Evolutionary conservation across 306 rosid genomes (phyloP).

Genomic region (Biancaea sappan): DNA sequence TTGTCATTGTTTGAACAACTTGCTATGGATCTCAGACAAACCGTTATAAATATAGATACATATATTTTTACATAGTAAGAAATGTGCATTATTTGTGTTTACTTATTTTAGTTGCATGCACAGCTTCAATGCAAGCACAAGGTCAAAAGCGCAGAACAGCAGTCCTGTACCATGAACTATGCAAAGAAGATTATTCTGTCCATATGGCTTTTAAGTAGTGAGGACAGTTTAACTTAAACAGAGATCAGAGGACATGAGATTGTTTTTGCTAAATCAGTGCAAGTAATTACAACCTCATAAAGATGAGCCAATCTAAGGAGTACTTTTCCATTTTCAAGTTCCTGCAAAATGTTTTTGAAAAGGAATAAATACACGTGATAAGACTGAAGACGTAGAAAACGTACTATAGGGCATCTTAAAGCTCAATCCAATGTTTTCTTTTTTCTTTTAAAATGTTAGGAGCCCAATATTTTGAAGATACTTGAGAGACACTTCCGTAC

Average conservation of each 20-base stretch:
- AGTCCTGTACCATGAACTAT: background rate
- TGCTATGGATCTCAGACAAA: conserved; percentile 15
- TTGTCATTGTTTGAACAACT: background rate
- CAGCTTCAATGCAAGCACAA: conserved; percentile 22
- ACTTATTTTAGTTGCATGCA: background rate
- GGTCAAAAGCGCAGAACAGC: conserved; percentile 8
- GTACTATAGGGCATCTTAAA: conserved; percentile 26
- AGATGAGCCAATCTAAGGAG: conserved; percentile 82
- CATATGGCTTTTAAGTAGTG: background rate
- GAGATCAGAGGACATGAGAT: conserved; percentile 13
- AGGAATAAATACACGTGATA: background rate
- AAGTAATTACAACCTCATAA: conserved; percentile 66
- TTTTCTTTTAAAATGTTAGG: conserved; percentile 16
- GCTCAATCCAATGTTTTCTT: background rate
- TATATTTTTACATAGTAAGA: conserved; percentile 4
- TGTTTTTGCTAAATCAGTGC: conserved; percentile 17
- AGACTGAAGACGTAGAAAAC: conserved; percentile 20
- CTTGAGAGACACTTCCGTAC: conserved; percentile 36
- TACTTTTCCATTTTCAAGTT: conserved; percentile 70
- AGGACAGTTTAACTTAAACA: conserved; percentile 10
- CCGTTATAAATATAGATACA: background rate
- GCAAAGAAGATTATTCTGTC: conserved; percentile 2
- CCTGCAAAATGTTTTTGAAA: conserved; percentile 57
- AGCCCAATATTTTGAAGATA: background rate
- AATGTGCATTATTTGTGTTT: conserved; percentile 20